Conservation (phyloP, 768 basidiomycete species). For the Mrakia blollopis region DNA sequence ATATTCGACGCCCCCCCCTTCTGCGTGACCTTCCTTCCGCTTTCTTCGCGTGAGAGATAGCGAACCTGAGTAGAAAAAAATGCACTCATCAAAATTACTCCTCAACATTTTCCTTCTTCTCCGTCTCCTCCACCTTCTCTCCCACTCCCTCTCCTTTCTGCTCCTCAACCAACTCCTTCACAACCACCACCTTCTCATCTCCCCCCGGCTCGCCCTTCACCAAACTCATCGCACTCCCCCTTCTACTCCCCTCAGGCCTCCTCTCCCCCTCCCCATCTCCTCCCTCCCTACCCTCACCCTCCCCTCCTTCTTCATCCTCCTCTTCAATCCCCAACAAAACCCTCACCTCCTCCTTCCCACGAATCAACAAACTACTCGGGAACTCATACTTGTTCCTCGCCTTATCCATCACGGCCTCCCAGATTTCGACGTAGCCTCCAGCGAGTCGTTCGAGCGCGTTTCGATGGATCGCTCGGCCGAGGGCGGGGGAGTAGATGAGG, state of each 20-base stretch:
- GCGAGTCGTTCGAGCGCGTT: slow-evolving; percentile 66
- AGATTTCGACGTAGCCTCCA: slow-evolving; percentile 64
- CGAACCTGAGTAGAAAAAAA: too few species aligned
- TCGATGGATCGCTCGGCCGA: slow-evolving; percentile 69
- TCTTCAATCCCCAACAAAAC: slow-evolving; percentile 29
- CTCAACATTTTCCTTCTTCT: too few species aligned
- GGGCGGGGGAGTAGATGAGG: slow-evolving; percentile 60
- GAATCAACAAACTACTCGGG: slow-evolving; percentile 63
- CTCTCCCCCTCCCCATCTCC: neutral
- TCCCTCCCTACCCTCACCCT: neutral
- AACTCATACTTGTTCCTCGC: slow-evolving; percentile 79
- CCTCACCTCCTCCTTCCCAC: slow-evolving; percentile 31
- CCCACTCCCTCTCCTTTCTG: neutral
- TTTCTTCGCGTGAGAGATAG: too few species aligned
- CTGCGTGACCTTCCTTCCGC: too few species aligned
- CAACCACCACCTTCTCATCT: too few species aligned
- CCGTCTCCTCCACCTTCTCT: too few species aligned
- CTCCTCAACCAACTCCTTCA: too few species aligned
- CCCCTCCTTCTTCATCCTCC: neutral
- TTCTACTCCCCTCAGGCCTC: neutral
- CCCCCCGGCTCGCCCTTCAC: too few species aligned
- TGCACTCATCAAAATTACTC: too few species aligned
- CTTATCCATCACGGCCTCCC: slow-evolving; percentile 67
- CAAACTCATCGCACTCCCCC: neutral
- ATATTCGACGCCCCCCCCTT: too few species aligned